Evolutionary conservation across 805 yeast genomes (phyloP), one percentile per base, ranked within the genome.

Genomic region (Dipodascus geniculatus): DNA sequence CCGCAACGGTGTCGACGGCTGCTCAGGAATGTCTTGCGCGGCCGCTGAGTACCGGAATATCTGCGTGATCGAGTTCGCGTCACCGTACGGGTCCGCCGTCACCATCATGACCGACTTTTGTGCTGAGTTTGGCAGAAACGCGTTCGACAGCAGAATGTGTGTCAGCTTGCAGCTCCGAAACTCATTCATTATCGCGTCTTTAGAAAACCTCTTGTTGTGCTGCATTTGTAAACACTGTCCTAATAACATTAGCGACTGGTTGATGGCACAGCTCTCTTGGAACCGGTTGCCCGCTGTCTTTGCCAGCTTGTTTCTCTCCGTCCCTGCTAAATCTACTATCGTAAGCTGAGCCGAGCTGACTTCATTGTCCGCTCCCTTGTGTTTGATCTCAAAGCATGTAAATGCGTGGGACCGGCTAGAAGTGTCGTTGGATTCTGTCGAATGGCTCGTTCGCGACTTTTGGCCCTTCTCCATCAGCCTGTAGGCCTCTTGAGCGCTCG

Each of bases 321-420:
- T 69, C 1, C 82, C 81, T 1, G 82, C 80, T 19, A 79, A 59
- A 57, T 79, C 82, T 0, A 76, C 77, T 47, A 79, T 62, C 0
- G 77, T 74, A 23, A 79, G 63, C 50, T 78, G 68, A 3, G 77
- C 62, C 42, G 49, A 59, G 49, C 19, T 51, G 52, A 22, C 68
- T 67, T 51, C 57, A 28, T 48, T 55, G 16, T 48, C 49, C 51
- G 48, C 19, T 2, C 66, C 56, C 17, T 59, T 61, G 14, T 38
- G 14, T 50, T 67, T 71, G 3, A 73, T 56, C 54, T 75, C 75
- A 50, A 78, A 67, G 53, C 72, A 70, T 2, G 74, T 65, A 58
- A 79, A 75, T n/a, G 78, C 71, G 58, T 78, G 82, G 1, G 81
- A 77, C 56, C 81, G 69, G 6, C 80, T 74, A 3, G 80, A 74